A percentile compares a stretch with the other conserved stretches of the same genome.
These are phyloP conservation scores for Backusella luteola DNA, from an alignment of 192 early-diverging fungal genomes.

Conservation along the genomic window DNA sequence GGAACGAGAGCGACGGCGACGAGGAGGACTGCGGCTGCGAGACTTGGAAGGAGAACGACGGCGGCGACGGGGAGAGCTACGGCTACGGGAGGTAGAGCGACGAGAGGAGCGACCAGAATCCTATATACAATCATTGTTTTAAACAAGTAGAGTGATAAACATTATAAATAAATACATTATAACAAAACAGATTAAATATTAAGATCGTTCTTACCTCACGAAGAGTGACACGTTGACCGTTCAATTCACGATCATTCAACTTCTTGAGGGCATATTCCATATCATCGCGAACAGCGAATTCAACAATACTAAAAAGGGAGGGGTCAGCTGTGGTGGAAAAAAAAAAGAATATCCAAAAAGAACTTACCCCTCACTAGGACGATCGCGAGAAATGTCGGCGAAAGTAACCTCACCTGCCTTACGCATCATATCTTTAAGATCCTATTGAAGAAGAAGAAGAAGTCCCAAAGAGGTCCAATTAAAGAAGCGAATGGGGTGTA, in stretches of 20 bases:
- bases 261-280: conserved; percentile 82
- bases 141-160: background rate
- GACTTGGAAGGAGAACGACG: conserved; percentile 46
- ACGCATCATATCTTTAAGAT: conserved; percentile 94
- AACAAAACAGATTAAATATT: background rate
- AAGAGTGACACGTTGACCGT: conserved; percentile 64
- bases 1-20: conserved; percentile 31
- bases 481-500: background rate
- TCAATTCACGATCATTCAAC: conserved; percentile 75
- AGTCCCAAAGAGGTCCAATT: conserved; percentile 9
- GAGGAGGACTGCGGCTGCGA: conserved; percentile 19
- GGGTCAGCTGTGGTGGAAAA: background rate
- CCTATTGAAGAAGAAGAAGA: conserved; percentile 56
- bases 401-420: conserved; percentile 93
- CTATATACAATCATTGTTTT: conserved; percentile 5
- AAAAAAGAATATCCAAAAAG: background rate
- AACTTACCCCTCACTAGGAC: conserved; percentile 77
- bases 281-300: conserved; percentile 78
- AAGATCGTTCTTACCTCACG: conserved; percentile 50
- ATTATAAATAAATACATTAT: background rate
- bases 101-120: conserved; percentile 18
- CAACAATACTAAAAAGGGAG: conserved; percentile 71
- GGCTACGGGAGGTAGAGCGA: conserved; percentile 39
- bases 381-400: conserved; percentile 85
- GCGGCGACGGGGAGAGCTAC: conserved; percentile 27